These are phyloP conservation scores for Dactylella cylindrospora DNA, from an alignment of 2,329 filamentous ascomycete genomes.

Conservation along the genomic window DNA sequence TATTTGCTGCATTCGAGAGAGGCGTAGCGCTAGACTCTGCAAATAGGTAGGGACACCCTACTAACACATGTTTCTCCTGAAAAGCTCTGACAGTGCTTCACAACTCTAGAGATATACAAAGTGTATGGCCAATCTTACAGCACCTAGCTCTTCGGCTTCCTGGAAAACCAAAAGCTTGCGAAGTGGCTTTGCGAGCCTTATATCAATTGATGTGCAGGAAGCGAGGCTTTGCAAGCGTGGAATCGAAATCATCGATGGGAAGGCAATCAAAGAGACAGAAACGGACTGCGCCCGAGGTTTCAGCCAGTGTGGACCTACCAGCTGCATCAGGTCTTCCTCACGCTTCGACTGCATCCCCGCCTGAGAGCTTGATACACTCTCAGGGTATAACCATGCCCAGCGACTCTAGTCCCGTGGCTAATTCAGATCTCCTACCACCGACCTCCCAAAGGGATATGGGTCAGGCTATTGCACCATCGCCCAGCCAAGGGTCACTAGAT, in stretches of 20 bases:
- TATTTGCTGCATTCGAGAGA: constrained; percentile 30
- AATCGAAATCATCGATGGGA: background rate
- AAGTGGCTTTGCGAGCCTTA: constrained; percentile 25
- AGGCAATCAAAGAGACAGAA: constrained; percentile 9
- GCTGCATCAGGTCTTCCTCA: background rate
- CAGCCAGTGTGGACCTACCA: background rate
- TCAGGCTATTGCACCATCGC: constrained; percentile 11
- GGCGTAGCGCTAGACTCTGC: constrained; percentile 17
- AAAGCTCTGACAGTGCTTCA: background rate
- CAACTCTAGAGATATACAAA: constrained; percentile 26
- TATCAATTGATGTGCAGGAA: constrained; percentile 33
- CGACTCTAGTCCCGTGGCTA: background rate
- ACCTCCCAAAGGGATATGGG: constrained; percentile 1
- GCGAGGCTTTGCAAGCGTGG: constrained; percentile 1
- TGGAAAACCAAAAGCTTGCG: constrained; percentile 34
- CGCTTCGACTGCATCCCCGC: background rate
- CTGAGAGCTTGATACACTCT: background rate
- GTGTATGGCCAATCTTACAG: constrained; percentile 21
- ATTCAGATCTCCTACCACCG: background rate
- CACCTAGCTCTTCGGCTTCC: constrained; percentile 23
- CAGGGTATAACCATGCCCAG: background rate
- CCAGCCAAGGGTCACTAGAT: constrained; percentile 17
- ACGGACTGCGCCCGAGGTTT: background rate
- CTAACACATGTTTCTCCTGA: background rate
- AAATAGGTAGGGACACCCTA: constrained; percentile 15